A percentile compares a stretch with the other conserved stretches of the same genome.
Evolutionary conservation across 1,139 yeast species (phyloP).

Genomic region (Hansenula lynferdii): DNA sequence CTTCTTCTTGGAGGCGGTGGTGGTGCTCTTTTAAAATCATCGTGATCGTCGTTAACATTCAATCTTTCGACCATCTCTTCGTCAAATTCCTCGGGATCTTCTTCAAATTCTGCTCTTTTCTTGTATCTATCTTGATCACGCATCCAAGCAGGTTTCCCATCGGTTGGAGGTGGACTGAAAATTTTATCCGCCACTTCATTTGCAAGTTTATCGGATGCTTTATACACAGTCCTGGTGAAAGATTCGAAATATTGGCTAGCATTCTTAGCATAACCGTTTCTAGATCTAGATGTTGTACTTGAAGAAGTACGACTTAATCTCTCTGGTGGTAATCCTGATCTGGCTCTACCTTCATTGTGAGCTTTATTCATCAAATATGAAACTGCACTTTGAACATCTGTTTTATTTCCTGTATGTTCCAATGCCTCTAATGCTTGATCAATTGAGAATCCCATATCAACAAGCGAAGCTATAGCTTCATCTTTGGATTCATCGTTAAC

Average conservation of each 20-base stretch:
- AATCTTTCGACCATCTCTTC: slow-evolving; percentile 12
- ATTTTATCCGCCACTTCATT: slow-evolving; percentile 61
- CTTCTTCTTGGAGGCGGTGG: slow-evolving; percentile 11
- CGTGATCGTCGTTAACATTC: not conserved
- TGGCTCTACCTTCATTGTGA: slow-evolving; percentile 31
- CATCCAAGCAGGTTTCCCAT: slow-evolving; percentile 79
- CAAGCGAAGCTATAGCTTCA: slow-evolving; percentile 57
- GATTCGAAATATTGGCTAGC: slow-evolving; percentile 18
- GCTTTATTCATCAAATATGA: slow-evolving; percentile 61
- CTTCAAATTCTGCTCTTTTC: slow-evolving; percentile 11
- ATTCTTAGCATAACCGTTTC: not conserved
- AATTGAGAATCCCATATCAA: slow-evolving; percentile 75
- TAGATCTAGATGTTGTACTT: not conserved
- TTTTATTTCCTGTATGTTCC: slow-evolving; percentile 44
- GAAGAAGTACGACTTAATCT: not conserved
- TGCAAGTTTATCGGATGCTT: slow-evolving; percentile 35
- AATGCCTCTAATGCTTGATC: slow-evolving; percentile 62
- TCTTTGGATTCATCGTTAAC: slow-evolving; percentile 33
- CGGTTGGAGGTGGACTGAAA: slow-evolving; percentile 56
- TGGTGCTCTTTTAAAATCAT: slow-evolving; percentile 5
- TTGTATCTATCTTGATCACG: slow-evolving; percentile 46
- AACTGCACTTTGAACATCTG: slow-evolving; percentile 62
- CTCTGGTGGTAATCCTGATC: slow-evolving; percentile 15
- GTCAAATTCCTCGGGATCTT: slow-evolving; percentile 19
- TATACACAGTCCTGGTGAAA: slow-evolving; percentile 15